A percentile compares a stretch with the other conserved stretches of the same genome.
phyloP scores from a whole-genome alignment of 306 rosid species.

The Cicer yamashitae region DNA sequence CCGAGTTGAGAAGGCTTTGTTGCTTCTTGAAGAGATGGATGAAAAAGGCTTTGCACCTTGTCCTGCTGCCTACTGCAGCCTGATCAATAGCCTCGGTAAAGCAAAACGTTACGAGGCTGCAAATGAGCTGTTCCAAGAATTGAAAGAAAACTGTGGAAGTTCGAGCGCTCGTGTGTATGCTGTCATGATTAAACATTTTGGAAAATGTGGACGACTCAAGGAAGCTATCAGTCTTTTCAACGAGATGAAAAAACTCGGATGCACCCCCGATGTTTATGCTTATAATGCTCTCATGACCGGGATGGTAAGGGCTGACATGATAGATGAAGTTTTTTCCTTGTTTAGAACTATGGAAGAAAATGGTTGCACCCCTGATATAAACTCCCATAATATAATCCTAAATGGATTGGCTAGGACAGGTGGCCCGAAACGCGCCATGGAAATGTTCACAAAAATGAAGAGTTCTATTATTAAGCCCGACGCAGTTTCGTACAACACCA shows the following conservation, averaged over 20 bases:
- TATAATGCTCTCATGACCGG: conserved; percentile 98
- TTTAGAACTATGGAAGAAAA: conserved; percentile 81
- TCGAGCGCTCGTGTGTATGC: conserved; percentile 96
- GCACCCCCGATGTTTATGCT: conserved; percentile 80
- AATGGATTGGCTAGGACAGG: conserved; percentile 82
- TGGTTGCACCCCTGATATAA: conserved; percentile 74
- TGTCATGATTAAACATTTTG: conserved; percentile 94
- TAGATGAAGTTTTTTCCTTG: conserved; percentile 75
- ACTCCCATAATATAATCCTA: conserved; percentile 81
- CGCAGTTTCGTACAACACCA: conserved; percentile 81
- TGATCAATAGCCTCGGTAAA: conserved; percentile 89
- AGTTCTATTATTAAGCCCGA: conserved; percentile 70
- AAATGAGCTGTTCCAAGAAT: conserved; percentile 84
- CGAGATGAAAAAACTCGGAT: conserved; percentile 87
- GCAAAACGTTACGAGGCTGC: conserved; percentile 93
- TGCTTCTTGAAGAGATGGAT: conserved; percentile 99
- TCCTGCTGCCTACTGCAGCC: conserved; percentile 96
- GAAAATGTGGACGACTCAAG: conserved; percentile 76
- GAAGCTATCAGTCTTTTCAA: conserved; percentile 78
- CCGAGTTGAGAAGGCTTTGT: conserved; percentile 80
- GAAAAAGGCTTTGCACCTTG: conserved; percentile 95
- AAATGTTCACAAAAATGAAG: conserved; percentile 78
- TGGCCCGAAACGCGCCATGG: conserved; percentile 76
- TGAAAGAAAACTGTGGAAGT: conserved; percentile 85
- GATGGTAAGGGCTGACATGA: conserved; percentile 79